Evolutionary conservation across 176 grass and related monocot genomes (phyloP).

Genomic region (Oryza punctata): DNA sequence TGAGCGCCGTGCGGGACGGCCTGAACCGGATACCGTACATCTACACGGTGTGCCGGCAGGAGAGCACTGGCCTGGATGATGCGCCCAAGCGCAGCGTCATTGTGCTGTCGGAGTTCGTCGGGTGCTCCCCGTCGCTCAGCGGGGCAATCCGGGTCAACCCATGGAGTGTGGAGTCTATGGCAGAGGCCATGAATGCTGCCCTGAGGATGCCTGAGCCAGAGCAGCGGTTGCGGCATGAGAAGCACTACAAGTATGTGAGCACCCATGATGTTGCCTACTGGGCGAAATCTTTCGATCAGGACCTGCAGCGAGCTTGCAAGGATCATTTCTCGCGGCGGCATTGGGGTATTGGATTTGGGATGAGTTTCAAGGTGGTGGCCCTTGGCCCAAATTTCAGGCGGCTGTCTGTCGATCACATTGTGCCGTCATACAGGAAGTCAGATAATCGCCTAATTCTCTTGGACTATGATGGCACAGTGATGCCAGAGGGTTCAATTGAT

Average conservation of each 20-base stretch:
- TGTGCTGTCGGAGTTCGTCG: constrained; percentile 88
- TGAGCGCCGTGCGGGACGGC: constrained; percentile 86
- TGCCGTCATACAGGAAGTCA: constrained; percentile 51
- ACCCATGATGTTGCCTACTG: constrained; percentile 91
- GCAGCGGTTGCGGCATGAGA: constrained; percentile 90
- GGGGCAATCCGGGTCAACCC: constrained; percentile 89
- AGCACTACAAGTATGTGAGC: constrained; percentile 94
- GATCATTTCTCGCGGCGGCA: constrained; percentile 79
- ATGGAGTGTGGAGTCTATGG: constrained; percentile 83
- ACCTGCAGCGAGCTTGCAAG: constrained; percentile 88
- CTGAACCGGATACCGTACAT: constrained; percentile 92
- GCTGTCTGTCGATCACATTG: constrained; percentile 75
- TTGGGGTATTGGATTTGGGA: constrained; percentile 91
- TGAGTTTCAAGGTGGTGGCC: constrained; percentile 89
- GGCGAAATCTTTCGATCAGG: constrained; percentile 75
- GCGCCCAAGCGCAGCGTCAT: constrained; percentile 69
- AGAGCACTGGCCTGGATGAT: constrained; percentile 50
- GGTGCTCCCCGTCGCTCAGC: constrained; percentile 87
- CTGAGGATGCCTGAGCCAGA: constrained; percentile 63
- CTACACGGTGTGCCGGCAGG: constrained; percentile 89
- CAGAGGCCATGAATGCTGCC: constrained; percentile 78
- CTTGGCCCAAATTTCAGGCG: constrained; percentile 80
- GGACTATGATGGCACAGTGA: constrained; percentile 90
- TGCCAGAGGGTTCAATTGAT: constrained; percentile 65
- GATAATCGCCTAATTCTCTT: constrained; percentile 70